phyloP scores from a whole-genome alignment of 768 basidiomycete genomes.

The Russula abietina region DNA sequence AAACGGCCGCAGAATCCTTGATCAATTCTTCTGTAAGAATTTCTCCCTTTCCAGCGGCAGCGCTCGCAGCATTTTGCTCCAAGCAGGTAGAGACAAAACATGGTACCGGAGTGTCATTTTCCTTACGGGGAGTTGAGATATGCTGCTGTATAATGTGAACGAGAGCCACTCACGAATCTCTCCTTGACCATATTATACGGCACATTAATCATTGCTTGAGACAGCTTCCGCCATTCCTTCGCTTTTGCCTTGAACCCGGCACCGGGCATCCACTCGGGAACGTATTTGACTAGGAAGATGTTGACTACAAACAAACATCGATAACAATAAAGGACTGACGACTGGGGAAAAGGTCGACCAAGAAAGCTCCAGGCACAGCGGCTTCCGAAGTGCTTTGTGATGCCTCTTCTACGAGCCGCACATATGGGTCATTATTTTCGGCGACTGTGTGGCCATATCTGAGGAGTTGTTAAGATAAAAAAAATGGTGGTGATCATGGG shows the following conservation, averaged over 20 bases:
- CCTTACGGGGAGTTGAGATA: neutral
- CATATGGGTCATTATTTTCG: conserved; percentile 20
- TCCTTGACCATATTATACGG: conserved; percentile 26
- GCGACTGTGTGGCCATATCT: conserved; percentile 22
- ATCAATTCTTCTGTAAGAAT: conserved; percentile 21
- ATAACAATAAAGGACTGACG: conserved; percentile 16
- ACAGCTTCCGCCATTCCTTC: conserved; percentile 22
- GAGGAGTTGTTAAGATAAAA: neutral
- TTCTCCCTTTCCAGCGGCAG: conserved; percentile 16
- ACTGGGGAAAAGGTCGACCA: conserved; percentile 27
- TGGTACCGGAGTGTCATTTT: conserved; percentile 15
- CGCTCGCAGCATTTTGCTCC: conserved; percentile 15
- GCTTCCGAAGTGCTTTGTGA: conserved; percentile 19
- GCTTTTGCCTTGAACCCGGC: conserved; percentile 24
- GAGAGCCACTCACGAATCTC: conserved; percentile 15
- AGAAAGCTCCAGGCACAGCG: conserved; percentile 22
- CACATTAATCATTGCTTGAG: conserved; percentile 23
- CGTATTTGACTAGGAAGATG: conserved; percentile 23
- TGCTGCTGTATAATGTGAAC: neutral
- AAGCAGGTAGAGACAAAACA: conserved; percentile 22
- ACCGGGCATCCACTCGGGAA: conserved; percentile 30
- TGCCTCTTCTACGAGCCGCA: conserved; percentile 19
- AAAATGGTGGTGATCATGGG: neutral
- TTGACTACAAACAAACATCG: neutral
- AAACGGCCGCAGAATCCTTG: conserved; percentile 22